A percentile compares a stretch with the other conserved stretches of the same genome.
Conservation (phyloP, 495 filamentous ascomycete genomes). For the Bacidia rubella region DNA sequence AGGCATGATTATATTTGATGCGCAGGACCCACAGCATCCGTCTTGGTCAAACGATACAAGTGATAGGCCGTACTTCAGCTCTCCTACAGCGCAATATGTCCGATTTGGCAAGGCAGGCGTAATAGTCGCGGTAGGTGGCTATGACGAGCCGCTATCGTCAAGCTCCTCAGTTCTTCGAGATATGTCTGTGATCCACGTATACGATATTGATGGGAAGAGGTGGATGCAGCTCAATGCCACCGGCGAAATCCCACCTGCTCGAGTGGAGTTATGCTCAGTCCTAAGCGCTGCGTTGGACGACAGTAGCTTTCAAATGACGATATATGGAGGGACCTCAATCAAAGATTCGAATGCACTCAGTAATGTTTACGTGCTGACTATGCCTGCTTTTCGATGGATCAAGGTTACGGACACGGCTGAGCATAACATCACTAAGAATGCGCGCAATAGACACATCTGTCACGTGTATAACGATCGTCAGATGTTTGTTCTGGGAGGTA, state of each 20-base stretch:
- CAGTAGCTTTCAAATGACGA: conserved; percentile 4
- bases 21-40: neutral
- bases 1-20: conserved; percentile 1
- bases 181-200: neutral
- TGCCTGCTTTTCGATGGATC: too few species aligned
- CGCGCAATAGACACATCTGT: neutral
- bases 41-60: conserved; percentile 1
- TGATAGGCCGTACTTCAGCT: neutral
- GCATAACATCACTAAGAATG: neutral
- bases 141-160: too few species aligned
- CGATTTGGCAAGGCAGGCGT: conserved; percentile 1
- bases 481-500: conserved; percentile 6
- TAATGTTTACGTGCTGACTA: conserved; percentile 2
- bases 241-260: conserved; percentile 1
- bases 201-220: neutral
- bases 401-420: neutral
- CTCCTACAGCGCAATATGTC: conserved; percentile 3
- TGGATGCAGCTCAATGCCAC: conserved; percentile 2
- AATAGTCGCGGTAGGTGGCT: conserved; percentile 4
- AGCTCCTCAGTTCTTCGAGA: neutral
- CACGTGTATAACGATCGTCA: conserved; percentile 2
- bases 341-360: neutral
- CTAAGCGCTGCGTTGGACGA: too few species aligned
- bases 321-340: conserved; percentile 1
- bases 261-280: neutral